phyloP scores from a whole-genome alignment of 2,329 filamentous ascomycete genomes.

The Leptosphaerulina australis region DNA sequence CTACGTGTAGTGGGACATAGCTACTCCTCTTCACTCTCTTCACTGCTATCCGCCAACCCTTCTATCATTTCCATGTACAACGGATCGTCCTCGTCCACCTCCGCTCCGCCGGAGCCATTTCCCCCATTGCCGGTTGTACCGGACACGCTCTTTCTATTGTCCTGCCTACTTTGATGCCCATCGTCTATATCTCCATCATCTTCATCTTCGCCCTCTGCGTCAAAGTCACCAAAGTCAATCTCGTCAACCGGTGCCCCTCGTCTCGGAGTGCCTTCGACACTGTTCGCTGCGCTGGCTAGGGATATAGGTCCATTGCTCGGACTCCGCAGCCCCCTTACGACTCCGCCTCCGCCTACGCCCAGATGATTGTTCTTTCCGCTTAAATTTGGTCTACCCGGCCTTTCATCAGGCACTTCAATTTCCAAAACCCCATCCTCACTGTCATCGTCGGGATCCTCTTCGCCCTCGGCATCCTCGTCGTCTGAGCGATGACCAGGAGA shows the following conservation, averaged over 20 bases:
- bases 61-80: slow-evolving; percentile 53
- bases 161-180: slow-evolving; percentile 36
- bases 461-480: slow-evolving; percentile 27
- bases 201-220: slow-evolving; percentile 38
- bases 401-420: slow-evolving; percentile 43
- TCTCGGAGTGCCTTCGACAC: slow-evolving; percentile 20
- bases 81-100: slow-evolving; percentile 50
- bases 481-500: slow-evolving; percentile 3
- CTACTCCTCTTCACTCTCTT: slow-evolving; percentile 57
- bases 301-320: slow-evolving; percentile 51
- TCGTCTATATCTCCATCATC: slow-evolving; percentile 42
- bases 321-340: slow-evolving; percentile 30
- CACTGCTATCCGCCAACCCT: slow-evolving; percentile 48
- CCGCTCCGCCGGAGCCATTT: slow-evolving; percentile 19
- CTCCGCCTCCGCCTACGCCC: slow-evolving; percentile 39
- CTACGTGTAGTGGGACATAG: too few species aligned
- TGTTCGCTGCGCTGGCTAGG: slow-evolving; percentile 52
- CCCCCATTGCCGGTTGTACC: slow-evolving; percentile 4
- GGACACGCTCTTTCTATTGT: slow-evolving; percentile 4
- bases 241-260: slow-evolving; percentile 37
- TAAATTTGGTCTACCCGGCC: slow-evolving; percentile 17
- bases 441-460: slow-evolving; percentile 33
- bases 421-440: slow-evolving; percentile 37
- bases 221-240: slow-evolving; percentile 47
- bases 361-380: slow-evolving; percentile 31